Conservation (phyloP, 2,329 filamentous ascomycete genomes). For the Colletotrichum falcatum region DNA sequence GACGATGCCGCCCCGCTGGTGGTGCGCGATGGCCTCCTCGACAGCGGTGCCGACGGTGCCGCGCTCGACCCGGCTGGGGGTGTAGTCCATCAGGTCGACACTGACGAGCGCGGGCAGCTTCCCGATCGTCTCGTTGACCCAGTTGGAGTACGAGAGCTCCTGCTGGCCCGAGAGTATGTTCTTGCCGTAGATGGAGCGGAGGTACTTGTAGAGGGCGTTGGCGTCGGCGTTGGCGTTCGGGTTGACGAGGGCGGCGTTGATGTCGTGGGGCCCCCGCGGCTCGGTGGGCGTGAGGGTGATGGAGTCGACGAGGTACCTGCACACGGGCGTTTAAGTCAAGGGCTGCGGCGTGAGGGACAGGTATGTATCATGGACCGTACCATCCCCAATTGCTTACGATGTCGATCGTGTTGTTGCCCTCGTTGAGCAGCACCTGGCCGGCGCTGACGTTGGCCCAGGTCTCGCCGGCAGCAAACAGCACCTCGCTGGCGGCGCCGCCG, state of each 20-base stretch:
- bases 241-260: conserved; percentile 54
- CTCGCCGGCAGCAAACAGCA: conserved; percentile 54
- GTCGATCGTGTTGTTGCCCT: conserved; percentile 58
- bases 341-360: too few species aligned
- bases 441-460: conserved; percentile 54
- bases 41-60: conserved; percentile 56
- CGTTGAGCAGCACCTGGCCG: conserved; percentile 58
- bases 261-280: conserved; percentile 53
- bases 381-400: conserved; percentile 63
- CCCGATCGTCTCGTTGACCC: conserved; percentile 57
- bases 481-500: conserved; percentile 54
- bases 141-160: conserved; percentile 56
- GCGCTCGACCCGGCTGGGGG: conserved; percentile 56
- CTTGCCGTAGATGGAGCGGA: conserved; percentile 58
- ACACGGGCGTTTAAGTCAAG: background rate
- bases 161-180: conserved; percentile 63
- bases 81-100: conserved; percentile 63
- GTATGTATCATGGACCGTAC: conserved; percentile 44
- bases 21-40: conserved; percentile 60
- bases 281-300: conserved; percentile 54
- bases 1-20: conserved; percentile 58
- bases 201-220: conserved; percentile 55
- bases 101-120: conserved; percentile 61
- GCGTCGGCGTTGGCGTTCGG: conserved; percentile 52
- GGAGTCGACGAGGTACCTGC: conserved; percentile 57